A percentile compares a stretch with the other conserved stretches of the same genome.
Evolutionary conservation across 768 basidiomycete species (phyloP).

Genomic region (Kwoniella pini): DNA sequence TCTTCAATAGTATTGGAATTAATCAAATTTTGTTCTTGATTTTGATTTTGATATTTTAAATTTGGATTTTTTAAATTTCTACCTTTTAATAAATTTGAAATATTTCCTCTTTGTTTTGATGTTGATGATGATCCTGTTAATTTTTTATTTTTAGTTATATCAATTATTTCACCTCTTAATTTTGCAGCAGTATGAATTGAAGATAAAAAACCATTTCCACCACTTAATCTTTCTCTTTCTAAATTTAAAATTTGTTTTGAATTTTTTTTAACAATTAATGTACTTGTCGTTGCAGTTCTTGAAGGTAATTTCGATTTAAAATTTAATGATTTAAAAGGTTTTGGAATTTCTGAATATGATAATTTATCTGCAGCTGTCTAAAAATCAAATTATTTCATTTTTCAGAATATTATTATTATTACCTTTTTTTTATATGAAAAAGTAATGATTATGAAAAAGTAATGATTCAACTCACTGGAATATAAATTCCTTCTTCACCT

Average conservation of each 20-base stretch:
- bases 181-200: constrained; percentile 36
- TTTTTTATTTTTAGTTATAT: constrained; percentile 40
- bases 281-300: constrained; percentile 31
- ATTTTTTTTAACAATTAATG: constrained; percentile 39
- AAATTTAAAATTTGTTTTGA: constrained; percentile 49
- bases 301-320: constrained; percentile 31
- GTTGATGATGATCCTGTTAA: constrained; percentile 7
- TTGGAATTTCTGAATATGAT: constrained; percentile 32
- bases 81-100: constrained; percentile 14
- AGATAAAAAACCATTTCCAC: constrained; percentile 45
- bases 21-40: too few relatives aligned
- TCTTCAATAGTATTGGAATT: background rate
- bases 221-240: constrained; percentile 41
- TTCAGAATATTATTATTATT: too few relatives aligned
- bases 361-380: constrained; percentile 42
- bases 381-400: too few relatives aligned
- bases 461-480: constrained; percentile 30
- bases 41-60: too few relatives aligned
- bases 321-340: constrained; percentile 38
- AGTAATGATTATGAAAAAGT: too few relatives aligned
- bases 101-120: constrained; percentile 14
- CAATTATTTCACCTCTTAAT: constrained; percentile 38
- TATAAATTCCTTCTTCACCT: constrained; percentile 27
- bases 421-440: too few relatives aligned
- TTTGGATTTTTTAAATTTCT: background rate